A percentile compares a stretch with the other conserved stretches of the same genome.
phyloP scores from a whole-genome alignment of 331 rosid genomes.

The Malus hybrid region DNA sequence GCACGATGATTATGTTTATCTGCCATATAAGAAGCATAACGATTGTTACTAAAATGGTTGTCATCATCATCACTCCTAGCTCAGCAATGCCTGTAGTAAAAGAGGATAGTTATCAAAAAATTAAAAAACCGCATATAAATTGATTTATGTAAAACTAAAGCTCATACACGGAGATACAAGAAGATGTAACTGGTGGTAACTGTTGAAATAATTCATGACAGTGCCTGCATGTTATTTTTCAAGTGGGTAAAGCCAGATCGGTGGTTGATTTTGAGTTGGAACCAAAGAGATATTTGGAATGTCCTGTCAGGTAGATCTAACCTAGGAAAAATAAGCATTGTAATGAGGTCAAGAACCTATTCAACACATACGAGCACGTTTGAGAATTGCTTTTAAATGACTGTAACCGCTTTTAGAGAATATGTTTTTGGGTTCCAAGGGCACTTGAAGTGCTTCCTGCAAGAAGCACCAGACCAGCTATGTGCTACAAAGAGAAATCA shows the following conservation, averaged over 20 bases:
- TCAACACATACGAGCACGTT: neutral
- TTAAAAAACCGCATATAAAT: neutral
- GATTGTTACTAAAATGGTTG: slow-evolving; percentile 76
- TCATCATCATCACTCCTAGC: slow-evolving; percentile 97
- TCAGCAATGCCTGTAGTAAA: slow-evolving; percentile 89
- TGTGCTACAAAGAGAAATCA: neutral
- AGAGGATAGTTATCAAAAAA: neutral
- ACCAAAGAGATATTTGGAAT: too few relatives aligned
- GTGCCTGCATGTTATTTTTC: neutral
- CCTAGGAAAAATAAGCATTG: neutral
- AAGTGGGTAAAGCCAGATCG: neutral
- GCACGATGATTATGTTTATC: slow-evolving; percentile 64
- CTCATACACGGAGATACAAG: neutral
- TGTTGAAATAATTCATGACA: neutral
- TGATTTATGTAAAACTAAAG: slow-evolving; percentile 1
- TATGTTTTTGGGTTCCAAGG: too few relatives aligned
- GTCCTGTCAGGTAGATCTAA: neutral
- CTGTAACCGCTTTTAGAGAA: too few relatives aligned
- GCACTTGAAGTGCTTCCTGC: too few relatives aligned
- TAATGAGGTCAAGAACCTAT: neutral
- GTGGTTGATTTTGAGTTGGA: too few relatives aligned
- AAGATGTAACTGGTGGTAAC: neutral
- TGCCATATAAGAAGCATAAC: slow-evolving; percentile 99
- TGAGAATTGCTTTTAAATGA: too few relatives aligned
- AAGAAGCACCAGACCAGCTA: too few relatives aligned